Base-by-base conservation (phyloP, 1,284 basidiomycete genomes). In the Heterobasidion irregulare region DNA sequence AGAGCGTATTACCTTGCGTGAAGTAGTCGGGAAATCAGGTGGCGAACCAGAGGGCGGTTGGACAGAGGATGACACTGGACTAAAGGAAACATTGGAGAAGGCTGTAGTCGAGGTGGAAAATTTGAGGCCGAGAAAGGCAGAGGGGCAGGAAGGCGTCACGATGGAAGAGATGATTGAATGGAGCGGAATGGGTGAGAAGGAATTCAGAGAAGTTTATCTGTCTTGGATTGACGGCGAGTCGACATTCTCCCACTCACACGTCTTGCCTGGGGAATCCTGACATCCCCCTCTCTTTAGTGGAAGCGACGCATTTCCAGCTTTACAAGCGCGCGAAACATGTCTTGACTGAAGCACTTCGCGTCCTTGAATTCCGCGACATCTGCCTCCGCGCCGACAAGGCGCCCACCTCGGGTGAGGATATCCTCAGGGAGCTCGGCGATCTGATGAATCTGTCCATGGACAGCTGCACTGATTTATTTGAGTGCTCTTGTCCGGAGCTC, bases 271-370 rank as follows among this genome's bases (percentile, higher is more conserved):
- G 26, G 6, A 16, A 32, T 10, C 3, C 6, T 32, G 8, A 32
- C 18, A 10, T 7, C 18, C 18, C 2, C 6, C 46, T 10, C 6
- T 32, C 12, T 47, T 12, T 10, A 50, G 48, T 50, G 26, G 48
- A 50, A 26, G 48, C 48, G 18, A 81, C 79, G 2, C 74, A 82
- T 64, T 92, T 92, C 75, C 84, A 91, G 66, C 71, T 93, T 13
- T 88, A 87, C 73, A 84, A 86, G 63, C 84, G 92, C 58, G 80
- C 85, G 1, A 82, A 81, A 63, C 91, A 93, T 66, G 87, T 92
- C 55, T 80, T 86, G 65, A 72, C 79, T 3, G 91, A 93, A 69
- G 82, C 88, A 2, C 74, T 86, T n/a, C 83, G 88, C 15, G 91
- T 93, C 9, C 77, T 91, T 33, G 73, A 81, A 61, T 92, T 92